Percentiles rank a stretch among this genome's conserved stretches.
Conservation (phyloP, 148 eudicot genomes). For the Rhododendron ovatum region DNA sequence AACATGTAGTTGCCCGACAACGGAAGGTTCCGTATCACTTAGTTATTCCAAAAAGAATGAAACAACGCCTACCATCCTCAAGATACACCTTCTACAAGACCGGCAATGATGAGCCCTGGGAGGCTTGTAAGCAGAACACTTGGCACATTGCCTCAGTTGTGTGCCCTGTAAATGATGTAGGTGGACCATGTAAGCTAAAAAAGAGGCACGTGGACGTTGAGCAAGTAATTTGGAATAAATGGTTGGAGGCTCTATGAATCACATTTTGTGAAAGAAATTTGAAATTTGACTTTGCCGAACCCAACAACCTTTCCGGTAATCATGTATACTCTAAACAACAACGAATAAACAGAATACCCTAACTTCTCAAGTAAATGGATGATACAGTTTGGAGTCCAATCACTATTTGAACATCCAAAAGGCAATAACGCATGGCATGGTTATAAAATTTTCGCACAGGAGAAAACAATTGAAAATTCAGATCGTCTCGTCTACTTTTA, state of each 20-base stretch:
- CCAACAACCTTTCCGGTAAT: not conserved
- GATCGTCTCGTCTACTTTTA: not conserved
- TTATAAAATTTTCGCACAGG: not conserved
- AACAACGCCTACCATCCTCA: constrained; percentile 48
- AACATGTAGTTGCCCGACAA: not conserved
- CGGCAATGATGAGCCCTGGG: constrained; percentile 77
- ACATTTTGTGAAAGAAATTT: not conserved
- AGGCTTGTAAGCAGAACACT: constrained; percentile 63
- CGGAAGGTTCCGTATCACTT: not conserved
- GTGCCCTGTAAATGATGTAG: constrained; percentile 21
- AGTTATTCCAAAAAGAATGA: not conserved
- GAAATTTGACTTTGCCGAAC: not conserved
- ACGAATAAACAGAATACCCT: not conserved
- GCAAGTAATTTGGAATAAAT: not conserved
- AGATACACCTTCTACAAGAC: constrained; percentile 50
- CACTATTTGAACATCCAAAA: not conserved
- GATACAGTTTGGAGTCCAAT: not conserved
- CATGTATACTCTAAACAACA: not conserved
- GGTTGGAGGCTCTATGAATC: not conserved
- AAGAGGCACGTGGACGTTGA: not conserved
- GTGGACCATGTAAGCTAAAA: not conserved
- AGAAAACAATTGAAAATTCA: not conserved
- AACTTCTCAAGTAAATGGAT: not conserved
- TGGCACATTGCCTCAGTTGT: constrained; percentile 36
- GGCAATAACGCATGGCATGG: not conserved